Evolutionary conservation across 441 rosid species (phyloP), one percentile per base, ranked within the genome.

Genomic region (Aleurites moluccanus): DNA sequence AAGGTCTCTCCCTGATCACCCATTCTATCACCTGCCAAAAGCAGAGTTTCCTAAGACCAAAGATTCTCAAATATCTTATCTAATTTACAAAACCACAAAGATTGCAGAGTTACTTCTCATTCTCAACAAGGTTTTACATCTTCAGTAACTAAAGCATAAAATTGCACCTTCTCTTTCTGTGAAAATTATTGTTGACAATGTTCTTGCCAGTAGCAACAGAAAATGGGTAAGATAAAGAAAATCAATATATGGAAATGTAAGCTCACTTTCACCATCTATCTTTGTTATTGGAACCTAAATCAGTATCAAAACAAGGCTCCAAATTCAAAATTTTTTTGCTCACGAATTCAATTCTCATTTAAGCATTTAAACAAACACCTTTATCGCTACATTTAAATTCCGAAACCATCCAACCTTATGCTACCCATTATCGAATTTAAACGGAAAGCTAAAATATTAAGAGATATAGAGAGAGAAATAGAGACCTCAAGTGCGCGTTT

Each of bases 1-100:
- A 93, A 2, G 98, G 92, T 77, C 92, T 88, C 86, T 88, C 98
- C 50, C 97, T 86, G 45, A 90, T 88, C 65, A 93, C 83, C 95
- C 98, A 93, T 75, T 93, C 93, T 95, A 93, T 93, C 81, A 91
- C 88, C 97, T 93, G 75, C 52, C 81, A 78, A 45, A 80, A 66
- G 52, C 40, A 68, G 69, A 35, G 77, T 27, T 78, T 66, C 27
- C 56, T 50, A 53, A 65, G 42, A 30, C 67, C 11, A 59, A 47
- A 75, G 6, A 47, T 49, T n/a, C 28, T 38, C 25, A 21, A 23
- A 68, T 15, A 44, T 10, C 27, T 69, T 0, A 30, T 52, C 9
- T 40, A 64, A 40, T 11, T 21, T 13, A 42, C 16, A 35, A 64
- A 28, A 11, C 4, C 23, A 49, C 11, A 21, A 67, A 42, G 20